A percentile compares a stretch with the other conserved stretches of the same genome.
These are phyloP conservation scores for Neocatenulostroma microsporum DNA, from an alignment of 2,329 filamentous ascomycete species.

Conservation along the genomic window DNA sequence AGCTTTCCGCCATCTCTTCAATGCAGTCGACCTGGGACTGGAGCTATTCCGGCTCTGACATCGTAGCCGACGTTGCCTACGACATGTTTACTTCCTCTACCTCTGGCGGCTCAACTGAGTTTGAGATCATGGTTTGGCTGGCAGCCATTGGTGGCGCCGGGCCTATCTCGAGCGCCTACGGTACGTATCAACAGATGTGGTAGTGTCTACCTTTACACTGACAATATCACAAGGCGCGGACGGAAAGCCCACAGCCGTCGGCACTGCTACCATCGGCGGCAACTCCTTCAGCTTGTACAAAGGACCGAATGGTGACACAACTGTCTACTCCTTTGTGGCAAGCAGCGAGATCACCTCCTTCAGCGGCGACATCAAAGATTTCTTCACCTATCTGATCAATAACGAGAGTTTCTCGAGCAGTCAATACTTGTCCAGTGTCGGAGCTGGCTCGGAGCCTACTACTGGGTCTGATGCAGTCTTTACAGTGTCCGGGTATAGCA, in stretches of 20 bases:
- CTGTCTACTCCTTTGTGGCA: constrained; percentile 51
- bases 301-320: constrained; percentile 53
- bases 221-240: constrained; percentile 3
- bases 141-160: constrained; percentile 50
- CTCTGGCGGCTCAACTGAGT: constrained; percentile 33
- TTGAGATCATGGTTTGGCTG: constrained; percentile 61
- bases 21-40: constrained; percentile 41
- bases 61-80: constrained; percentile 55
- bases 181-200: not conserved
- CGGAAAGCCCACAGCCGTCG: constrained; percentile 28
- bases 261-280: constrained; percentile 47
- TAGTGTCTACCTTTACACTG: not conserved
- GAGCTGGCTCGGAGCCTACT: constrained; percentile 21
- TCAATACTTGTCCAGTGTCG: constrained; percentile 45
- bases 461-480: constrained; percentile 15
- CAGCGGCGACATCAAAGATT: constrained; percentile 49
- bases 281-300: constrained; percentile 46
- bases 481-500: constrained; percentile 14
- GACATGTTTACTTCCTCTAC: constrained; percentile 50
- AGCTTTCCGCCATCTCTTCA: constrained; percentile 2
- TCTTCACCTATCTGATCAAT: constrained; percentile 48
- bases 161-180: constrained; percentile 43
- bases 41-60: constrained; percentile 41
- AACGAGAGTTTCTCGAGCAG: constrained; percentile 40
- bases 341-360: constrained; percentile 43